These are phyloP conservation scores for Kluyveromyces nonfermentans DNA, from an alignment of 805 yeast species.

Conservation along the genomic window DNA sequence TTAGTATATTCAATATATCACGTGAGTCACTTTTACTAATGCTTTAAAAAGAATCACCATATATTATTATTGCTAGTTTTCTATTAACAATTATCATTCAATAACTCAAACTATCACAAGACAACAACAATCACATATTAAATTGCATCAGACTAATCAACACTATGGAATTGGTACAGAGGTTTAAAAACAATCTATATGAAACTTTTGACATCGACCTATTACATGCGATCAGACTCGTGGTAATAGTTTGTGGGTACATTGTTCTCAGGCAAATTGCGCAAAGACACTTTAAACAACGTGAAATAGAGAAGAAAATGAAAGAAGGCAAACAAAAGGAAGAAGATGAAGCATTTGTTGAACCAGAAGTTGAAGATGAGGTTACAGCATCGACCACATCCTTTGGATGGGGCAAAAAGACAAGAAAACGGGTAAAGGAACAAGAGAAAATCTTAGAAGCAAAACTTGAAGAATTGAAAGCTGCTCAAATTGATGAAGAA, in stretches of 20 bases:
- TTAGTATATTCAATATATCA: not conserved
- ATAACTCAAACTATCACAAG: not conserved
- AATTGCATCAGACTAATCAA: not conserved
- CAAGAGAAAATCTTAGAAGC: constrained; percentile 48
- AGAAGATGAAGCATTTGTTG: constrained; percentile 26
- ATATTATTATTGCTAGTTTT: no score
- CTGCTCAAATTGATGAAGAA: constrained; percentile 35
- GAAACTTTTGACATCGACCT: constrained; percentile 15
- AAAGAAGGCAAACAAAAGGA: constrained; percentile 27
- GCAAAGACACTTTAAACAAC: constrained; percentile 45
- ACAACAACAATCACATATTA: not conserved
- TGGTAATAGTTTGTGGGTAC: constrained; percentile 55
- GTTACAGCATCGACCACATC: constrained; percentile 32
- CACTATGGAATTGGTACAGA: constrained; percentile 8
- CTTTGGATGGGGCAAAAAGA: constrained; percentile 78
- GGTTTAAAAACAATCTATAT: constrained; percentile 10
- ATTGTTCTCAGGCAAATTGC: constrained; percentile 47
- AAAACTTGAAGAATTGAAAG: constrained; percentile 33
- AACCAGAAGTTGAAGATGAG: constrained; percentile 30
- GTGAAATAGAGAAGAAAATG: constrained; percentile 43
- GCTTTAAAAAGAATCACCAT: no score
- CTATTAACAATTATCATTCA: no score
- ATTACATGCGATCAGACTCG: constrained; percentile 18
- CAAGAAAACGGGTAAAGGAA: constrained; percentile 49
- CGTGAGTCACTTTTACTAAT: not conserved